Evolutionary conservation across 257 asterid species (phyloP).

Genomic region (Osmanthus fragrans): DNA sequence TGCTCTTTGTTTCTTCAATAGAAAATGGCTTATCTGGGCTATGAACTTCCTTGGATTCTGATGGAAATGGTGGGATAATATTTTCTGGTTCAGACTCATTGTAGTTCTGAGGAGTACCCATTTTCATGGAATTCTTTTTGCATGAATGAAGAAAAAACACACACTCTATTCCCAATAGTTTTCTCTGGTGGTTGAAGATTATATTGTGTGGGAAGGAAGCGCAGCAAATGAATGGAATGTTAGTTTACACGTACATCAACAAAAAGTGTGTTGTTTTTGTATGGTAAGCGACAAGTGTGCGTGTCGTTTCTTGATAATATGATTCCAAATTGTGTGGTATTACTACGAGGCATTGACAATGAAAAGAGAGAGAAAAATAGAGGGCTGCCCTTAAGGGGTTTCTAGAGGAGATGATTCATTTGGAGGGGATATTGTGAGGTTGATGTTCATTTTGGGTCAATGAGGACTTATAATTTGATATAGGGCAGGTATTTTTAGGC

Average conservation of each 20-base stretch:
- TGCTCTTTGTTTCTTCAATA: not conserved
- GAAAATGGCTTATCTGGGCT: not conserved
- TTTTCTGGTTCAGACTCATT: not conserved
- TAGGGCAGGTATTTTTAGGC: not conserved
- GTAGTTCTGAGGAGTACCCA: not conserved
- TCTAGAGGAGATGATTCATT: constrained; percentile 13
- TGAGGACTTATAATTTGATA: constrained; percentile 11
- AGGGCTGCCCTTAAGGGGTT: constrained; percentile 9
- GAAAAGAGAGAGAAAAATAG: not conserved
- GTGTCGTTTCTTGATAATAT: constrained; percentile 38
- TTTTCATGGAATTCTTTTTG: constrained; percentile 14
- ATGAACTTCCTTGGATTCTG: not conserved
- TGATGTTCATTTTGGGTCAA: constrained; percentile 40
- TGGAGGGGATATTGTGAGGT: constrained; percentile 42
- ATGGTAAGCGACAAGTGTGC: constrained; percentile 65
- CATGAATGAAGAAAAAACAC: not conserved
- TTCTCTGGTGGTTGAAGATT: constrained; percentile 11
- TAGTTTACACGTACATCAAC: constrained; percentile 52
- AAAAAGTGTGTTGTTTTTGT: constrained; percentile 25
- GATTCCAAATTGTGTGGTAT: constrained; percentile 43
- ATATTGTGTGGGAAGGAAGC: constrained; percentile 21
- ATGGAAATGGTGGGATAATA: not conserved
- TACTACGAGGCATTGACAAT: not conserved
- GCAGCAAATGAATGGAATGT: constrained; percentile 46
- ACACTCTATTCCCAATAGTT: not conserved